Evolutionary conservation across 2,329 filamentous ascomycete species (phyloP), one percentile per base, ranked within the genome.

Genomic region (Xylariales sp.): DNA sequence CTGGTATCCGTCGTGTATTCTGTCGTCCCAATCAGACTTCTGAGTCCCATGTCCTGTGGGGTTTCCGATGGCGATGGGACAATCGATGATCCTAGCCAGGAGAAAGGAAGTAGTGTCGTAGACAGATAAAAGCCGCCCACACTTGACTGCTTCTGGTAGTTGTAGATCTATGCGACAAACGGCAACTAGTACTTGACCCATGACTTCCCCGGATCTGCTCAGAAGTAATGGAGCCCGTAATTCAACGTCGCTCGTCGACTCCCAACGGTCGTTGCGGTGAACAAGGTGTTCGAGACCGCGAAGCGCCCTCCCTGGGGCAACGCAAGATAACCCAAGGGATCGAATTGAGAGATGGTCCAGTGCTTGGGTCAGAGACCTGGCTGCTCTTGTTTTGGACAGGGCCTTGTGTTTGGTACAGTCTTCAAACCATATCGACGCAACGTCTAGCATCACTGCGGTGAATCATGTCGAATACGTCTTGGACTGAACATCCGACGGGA

Each of bases 141-240:
- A 33, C 38, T 31, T 40, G 29, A 33, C 38, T 14, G 38, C 15
- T 18, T 33, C 14, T 12, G 29, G 14, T 25, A 15, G 38, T 8
- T 27, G 24, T 8, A n/a, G n/a, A 33, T 24, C 11, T 18, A 33
- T 22, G 20, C 25, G 38, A 40, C 21, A 28, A 28, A 40, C 38
- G 38, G 12, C 18, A 32, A 29, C 16, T 31, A 33, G 38, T 40
- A 40, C 33, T 40, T 40, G 38, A 40, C 20, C 38, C 38, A 32
- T 31, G n/a, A 11, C 28, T 40, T 40, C 38, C 38, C 38, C 38
- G 14, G 38, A 40, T 40, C 20, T 40, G 15, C 38, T 40, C 20
- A 39, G 19, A 19, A 19, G 15, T 22, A 12, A 19, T 32, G 18
- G 38, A 14, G 19, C 15, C 33, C 29, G 25, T 16, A 32, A 15